Conservation (phyloP, 2,329 filamentous ascomycete species). For the Harringtonia aguacate region DNA sequence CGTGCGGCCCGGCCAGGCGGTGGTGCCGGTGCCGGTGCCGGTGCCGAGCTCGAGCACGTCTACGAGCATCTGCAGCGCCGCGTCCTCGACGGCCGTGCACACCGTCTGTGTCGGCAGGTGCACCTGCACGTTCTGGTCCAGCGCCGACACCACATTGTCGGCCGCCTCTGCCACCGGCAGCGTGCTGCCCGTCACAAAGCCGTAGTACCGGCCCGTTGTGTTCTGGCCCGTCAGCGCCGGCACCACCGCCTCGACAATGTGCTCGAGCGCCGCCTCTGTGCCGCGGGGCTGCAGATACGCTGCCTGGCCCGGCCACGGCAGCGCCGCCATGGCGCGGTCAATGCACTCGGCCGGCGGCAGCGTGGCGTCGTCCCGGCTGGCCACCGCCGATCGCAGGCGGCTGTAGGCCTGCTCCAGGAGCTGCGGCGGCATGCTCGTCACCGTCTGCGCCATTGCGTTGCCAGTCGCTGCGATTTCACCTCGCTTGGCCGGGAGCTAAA, state of each 20-base stretch:
- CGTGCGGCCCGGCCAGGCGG: conserved; percentile 43
- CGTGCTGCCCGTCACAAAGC: conserved; percentile 76
- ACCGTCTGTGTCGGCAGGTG: conserved; percentile 70
- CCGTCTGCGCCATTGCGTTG: neutral
- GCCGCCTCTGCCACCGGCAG: conserved; percentile 73
- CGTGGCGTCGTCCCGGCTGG: conserved; percentile 27
- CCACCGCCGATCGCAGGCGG: conserved; percentile 5
- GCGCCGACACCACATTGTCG: conserved; percentile 70
- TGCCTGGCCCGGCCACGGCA: conserved; percentile 21
- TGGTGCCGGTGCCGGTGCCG: conserved; percentile 13
- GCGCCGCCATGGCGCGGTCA: conserved; percentile 25
- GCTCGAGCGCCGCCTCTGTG: conserved; percentile 22
- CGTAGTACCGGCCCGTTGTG: conserved; percentile 63
- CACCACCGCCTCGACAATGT: conserved; percentile 35
- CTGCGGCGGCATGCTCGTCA: too few relatives aligned
- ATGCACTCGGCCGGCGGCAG: conserved; percentile 26
- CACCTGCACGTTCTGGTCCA: conserved; percentile 77
- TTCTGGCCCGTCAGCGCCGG: conserved; percentile 57
- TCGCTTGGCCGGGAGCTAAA: too few relatives aligned
- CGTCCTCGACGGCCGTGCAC: conserved; percentile 65
- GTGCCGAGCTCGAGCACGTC: conserved; percentile 51
- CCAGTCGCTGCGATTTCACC: neutral
- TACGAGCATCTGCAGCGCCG: conserved; percentile 57
- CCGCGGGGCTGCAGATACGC: conserved; percentile 22
- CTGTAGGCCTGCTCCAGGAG: conserved; percentile 14